Evolutionary conservation across 2,329 filamentous ascomycete genomes (phyloP), one percentile per base, ranked within the genome.

Genomic region (Dothidotthia symphoricarpi): DNA sequence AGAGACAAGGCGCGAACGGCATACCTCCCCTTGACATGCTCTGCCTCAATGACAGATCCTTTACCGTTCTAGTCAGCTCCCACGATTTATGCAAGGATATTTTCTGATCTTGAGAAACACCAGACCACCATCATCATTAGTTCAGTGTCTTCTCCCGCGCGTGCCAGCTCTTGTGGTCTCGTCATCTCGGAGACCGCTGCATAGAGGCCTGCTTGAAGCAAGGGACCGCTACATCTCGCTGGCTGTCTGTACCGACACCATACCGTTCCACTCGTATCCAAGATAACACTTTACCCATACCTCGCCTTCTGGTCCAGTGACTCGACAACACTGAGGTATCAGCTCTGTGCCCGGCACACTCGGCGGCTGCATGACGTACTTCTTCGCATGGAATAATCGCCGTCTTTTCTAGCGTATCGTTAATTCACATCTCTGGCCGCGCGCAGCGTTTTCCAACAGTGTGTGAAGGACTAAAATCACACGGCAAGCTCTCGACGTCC

Each of bases 61-160:
- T 56, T 50, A 40, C 48, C 41, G 37, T 51, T 52, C 44, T 36
- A 24, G 36, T 49, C 49, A 43, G 39, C 52, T 50, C 31, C 36
- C 42, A 45, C 43, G 29, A 43, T 33, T 57, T 39, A 64, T 63
- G 60, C 59, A 47, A 59, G 46, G 47, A 36, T 48, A 36, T 24
- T 33, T 16, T 52, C 59, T 64, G 44, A 64, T 49, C 35, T 37
- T 43, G 31, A 55, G 40, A 44, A 36, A 47, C 37, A 44, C 33
- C 46, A 62, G 55, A 43, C 43, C 38, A 48, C 42, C 41, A 38
- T 49, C 57, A 45, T 53, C 44, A 50, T 47, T 56, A 56, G 56
- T 53, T 49, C 41, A 27, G 31, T 16, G 19, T 24, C 35, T 34
- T 34, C 24, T 30, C 25, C 38, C 39, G 34, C 6, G 24, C 25